Base-by-base conservation (phyloP, 2,329 filamentous ascomycete genomes). In the Cryphonectria parasitica region DNA sequence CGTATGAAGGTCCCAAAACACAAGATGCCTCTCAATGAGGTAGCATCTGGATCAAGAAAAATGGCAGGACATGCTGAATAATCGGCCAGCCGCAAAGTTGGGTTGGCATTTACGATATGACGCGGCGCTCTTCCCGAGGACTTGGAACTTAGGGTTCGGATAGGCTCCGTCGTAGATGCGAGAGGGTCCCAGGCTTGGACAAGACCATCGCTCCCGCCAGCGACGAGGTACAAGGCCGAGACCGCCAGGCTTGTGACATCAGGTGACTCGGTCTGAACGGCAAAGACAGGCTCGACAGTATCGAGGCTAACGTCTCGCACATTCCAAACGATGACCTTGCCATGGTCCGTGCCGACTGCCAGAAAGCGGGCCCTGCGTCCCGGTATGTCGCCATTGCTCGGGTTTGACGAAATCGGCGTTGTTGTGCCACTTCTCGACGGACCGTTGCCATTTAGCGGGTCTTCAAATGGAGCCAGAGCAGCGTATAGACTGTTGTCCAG, bases 101-200 rank as follows among this genome's bases (percentile, higher is more conserved):
- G 80, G 56, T 87, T 86, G 72, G 84, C 80, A 34, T 85, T 79
- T 58, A 85, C 79, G 75, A 89, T 82, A 73, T 94, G 90, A 69
- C 95, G 92, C 73, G 95, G 92, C 66, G 95, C 91, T 39, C 94
- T 90, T 10, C 92, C 91, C 1, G 92, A 92, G 74, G 95, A 94
- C 19, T 92, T 90, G 2, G 94, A 93, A 77, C 97, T 95, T 68
- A 99, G 85, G 0, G 94, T 98, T 54, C 94, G 90, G 66, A 98
- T 87, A 0, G 96, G 93, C 28, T 91, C 89, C 25, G 86, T 81
- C 0, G 87, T 92, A 1, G 95, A 98, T 0, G 91, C 93, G 63
- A 99, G 84, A n/a, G 92, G 93, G 82, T 99, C 96, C 96, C 96
- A 99, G 7, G 94, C 93, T 79, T 98, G 96, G 5, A 97, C 95